A percentile compares a stretch with the other conserved stretches of the same genome.
Conservation (phyloP, 768 basidiomycete genomes). For the Leccinellum rugosiceps region DNA sequence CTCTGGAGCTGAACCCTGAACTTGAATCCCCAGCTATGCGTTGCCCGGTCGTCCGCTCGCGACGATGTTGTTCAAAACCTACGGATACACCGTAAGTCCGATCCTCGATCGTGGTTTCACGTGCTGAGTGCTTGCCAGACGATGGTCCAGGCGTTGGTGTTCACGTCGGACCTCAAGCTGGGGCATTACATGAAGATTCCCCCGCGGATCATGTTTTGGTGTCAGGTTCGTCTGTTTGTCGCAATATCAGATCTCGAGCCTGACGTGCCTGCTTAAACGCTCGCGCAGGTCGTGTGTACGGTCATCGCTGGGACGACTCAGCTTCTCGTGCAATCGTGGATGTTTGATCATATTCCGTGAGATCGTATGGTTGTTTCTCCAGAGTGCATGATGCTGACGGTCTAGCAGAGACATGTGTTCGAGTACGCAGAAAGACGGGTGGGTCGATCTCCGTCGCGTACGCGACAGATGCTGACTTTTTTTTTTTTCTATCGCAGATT, state of each 20-base stretch:
- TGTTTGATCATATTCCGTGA: constrained; percentile 59
- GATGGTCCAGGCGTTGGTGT: constrained; percentile 52
- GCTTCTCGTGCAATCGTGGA: constrained; percentile 73
- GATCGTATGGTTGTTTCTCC: constrained; percentile 12
- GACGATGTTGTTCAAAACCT: constrained; percentile 87
- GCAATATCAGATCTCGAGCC: not conserved
- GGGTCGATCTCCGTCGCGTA: not conserved
- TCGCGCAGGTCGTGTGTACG: constrained; percentile 54
- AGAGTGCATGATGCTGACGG: not conserved
- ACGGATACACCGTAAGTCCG: constrained; percentile 57
- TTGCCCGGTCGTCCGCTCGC: constrained; percentile 77
- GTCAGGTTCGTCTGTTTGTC: constrained; percentile 37
- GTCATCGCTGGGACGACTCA: constrained; percentile 69
- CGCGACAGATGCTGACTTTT: not conserved
- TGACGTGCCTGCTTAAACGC: not conserved
- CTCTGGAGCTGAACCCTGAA: not conserved
- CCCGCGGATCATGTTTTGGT: constrained; percentile 68
- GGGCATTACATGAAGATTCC: constrained; percentile 66
- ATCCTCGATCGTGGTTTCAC: not conserved
- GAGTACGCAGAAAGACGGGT: constrained; percentile 39
- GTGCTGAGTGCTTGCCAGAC: constrained; percentile 10
- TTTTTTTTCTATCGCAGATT: constrained; percentile 32
- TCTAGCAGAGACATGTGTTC: constrained; percentile 45
- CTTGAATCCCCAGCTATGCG: constrained; percentile 41
- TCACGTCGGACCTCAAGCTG: constrained; percentile 76